These are phyloP conservation scores for Flaveria floridana DNA, from an alignment of 140 eudicot species.

Conservation along the genomic window DNA sequence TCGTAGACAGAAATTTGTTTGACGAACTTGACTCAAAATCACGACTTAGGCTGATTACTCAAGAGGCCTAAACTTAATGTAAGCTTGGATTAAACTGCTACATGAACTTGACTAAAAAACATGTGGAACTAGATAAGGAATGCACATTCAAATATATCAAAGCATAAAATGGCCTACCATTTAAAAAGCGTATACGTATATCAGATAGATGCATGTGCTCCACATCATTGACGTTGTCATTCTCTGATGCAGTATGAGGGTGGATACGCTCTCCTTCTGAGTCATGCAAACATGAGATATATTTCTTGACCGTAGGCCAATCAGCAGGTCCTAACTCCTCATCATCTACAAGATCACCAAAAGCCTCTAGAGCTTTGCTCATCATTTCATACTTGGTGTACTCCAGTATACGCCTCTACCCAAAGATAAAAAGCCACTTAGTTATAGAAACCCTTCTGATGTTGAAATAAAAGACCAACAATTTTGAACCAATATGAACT, in stretches of 20 bases:
- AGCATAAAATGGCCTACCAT: conserved; percentile 45
- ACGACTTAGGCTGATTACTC: background rate
- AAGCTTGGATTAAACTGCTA: background rate
- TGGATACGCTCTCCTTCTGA: conserved; percentile 64
- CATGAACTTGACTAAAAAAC: background rate
- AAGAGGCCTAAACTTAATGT: background rate
- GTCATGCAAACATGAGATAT: conserved; percentile 61
- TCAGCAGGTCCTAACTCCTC: conserved; percentile 95
- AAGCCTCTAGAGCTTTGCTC: conserved; percentile 65
- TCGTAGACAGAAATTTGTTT: background rate
- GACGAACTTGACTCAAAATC: background rate
- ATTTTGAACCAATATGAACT: background rate
- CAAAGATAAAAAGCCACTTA: background rate
- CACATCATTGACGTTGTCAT: conserved; percentile 26
- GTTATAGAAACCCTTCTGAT: conserved; percentile 2
- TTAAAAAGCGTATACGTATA: conserved; percentile 79
- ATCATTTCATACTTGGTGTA: conserved; percentile 73
- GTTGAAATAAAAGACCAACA: conserved; percentile 8
- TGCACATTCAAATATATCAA: background rate
- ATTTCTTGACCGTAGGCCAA: conserved; percentile 63
- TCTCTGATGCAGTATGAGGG: conserved; percentile 54
- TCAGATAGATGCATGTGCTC: conserved; percentile 69
- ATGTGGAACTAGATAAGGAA: background rate
- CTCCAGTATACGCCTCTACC: conserved; percentile 60
- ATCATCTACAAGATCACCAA: conserved; percentile 81